phyloP scores from a whole-genome alignment of 495 filamentous ascomycete species.

The Xylaria venustula region DNA sequence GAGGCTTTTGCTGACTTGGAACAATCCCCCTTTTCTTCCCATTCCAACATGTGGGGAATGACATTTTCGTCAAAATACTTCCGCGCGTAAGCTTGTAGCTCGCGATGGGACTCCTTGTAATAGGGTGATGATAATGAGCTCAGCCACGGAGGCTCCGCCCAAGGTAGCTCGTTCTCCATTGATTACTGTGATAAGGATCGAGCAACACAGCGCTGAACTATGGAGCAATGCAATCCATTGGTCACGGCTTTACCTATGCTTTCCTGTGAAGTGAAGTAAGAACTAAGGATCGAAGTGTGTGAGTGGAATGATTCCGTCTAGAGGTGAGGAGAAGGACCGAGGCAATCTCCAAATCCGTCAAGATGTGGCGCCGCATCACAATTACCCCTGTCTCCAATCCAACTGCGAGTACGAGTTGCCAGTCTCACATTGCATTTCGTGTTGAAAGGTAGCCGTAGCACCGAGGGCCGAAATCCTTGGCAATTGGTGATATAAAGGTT shows the following conservation, averaged over 20 bases:
- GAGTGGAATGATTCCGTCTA: not conserved
- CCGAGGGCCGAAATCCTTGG: no score
- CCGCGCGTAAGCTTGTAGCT: conserved; percentile 55
- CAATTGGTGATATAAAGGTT: no score
- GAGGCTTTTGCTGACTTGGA: conserved; percentile 36
- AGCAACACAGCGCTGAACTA: not conserved
- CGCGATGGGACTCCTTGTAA: conserved; percentile 62
- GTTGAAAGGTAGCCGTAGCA: no score
- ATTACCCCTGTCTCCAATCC: not conserved
- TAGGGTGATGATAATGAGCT: conserved; percentile 45
- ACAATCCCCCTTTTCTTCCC: conserved; percentile 46
- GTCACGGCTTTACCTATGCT: no score
- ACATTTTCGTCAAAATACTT: conserved; percentile 60
- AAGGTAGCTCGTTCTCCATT: conserved; percentile 17
- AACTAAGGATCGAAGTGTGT: not conserved
- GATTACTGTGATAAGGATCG: not conserved
- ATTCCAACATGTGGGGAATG: conserved; percentile 54
- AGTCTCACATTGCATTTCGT: no score
- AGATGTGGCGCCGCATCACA: not conserved
- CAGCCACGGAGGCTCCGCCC: conserved; percentile 54
- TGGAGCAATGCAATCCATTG: not conserved
- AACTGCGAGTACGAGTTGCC: no score
- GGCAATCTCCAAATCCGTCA: not conserved
- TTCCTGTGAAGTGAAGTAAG: no score
- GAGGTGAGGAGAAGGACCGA: not conserved